Conservation (phyloP, 164 flowering plant species). For the Tetrastigma voinierianum region DNA sequence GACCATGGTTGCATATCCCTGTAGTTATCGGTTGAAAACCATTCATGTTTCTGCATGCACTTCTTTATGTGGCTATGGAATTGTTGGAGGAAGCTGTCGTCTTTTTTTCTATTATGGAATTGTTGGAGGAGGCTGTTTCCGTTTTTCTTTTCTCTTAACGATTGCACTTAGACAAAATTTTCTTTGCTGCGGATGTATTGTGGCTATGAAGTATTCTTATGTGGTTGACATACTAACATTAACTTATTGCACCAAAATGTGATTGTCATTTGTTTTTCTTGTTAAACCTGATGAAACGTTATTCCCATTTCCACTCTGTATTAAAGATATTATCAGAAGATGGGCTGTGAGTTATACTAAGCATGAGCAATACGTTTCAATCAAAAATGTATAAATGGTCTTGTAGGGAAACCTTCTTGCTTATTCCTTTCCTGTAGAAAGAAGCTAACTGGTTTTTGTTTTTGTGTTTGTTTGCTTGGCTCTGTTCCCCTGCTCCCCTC, state of each 20-base stretch:
- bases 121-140: neutral
- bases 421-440: neutral
- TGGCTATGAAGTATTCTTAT: neutral
- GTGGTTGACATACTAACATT: neutral
- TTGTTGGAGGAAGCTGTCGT: neutral
- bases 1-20: neutral
- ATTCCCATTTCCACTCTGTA: neutral
- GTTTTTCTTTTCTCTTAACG: neutral
- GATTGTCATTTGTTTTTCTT: neutral
- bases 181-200: neutral
- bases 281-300: neutral
- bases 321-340: neutral
- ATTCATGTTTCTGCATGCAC: neutral
- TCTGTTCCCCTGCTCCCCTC: too few species aligned
- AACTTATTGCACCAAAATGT: neutral
- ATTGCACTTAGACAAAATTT: neutral
- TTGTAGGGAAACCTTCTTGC: neutral
- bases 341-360: neutral
- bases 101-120: neutral
- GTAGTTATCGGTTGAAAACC: too few species aligned
- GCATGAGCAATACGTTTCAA: neutral
- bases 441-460: neutral
- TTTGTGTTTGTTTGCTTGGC: neutral
- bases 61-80: neutral
- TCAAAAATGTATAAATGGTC: neutral